Evolutionary conservation across 1,284 basidiomycete species (phyloP), one percentile per base, ranked within the genome.

Genomic region (Gomphus bonarii): DNA sequence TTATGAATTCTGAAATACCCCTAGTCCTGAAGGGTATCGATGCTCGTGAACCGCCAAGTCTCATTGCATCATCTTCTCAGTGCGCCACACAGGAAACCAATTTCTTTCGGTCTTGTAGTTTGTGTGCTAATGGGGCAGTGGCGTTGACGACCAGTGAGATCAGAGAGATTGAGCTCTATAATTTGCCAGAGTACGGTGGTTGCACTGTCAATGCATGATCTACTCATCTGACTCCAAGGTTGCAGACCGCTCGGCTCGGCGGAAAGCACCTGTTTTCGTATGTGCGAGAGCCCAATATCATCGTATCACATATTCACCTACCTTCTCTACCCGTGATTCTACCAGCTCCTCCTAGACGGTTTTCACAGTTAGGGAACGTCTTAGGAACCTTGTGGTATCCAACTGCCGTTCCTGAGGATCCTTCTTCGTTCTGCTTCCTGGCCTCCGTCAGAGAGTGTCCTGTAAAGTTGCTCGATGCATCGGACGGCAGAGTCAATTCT

Each of bases 301-400:
- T 38, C 12, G n/a, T 11, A 18, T 5, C 9, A 11, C 18, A 11
- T 51, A 33, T 33, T 20, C 6, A 40, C 22, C 14, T 10, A 31
- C 18, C 12, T 20, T 36, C 49, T 36, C 36, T 51, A 16, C 20
- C 3, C n/a, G 33, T 22, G 30, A 25, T 33, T 18, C 6, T 30
- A 20, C 10, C 20, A 58, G 50, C 33, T n/a, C 33, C 38, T 48
- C 51, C 42, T 8, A 58, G 44, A 30, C 48, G 30, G n/a, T 70
- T 81, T 43, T 57, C 63, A 0, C 86, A 90, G 66, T 71, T 87
- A 0, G 77, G 84, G 1, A 78, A 90, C 0, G 79, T 92, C 44
- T 75, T 90, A 42, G 86, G 89, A 55, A 85, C 81, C 61, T 61
- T 74, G 6, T 95, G 92, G 92, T 95, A 87, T 65, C 91, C 91